Evolutionary conservation across 192 early-diverging fungal species (phyloP).

Genomic region (Chytriomyces sp.): DNA sequence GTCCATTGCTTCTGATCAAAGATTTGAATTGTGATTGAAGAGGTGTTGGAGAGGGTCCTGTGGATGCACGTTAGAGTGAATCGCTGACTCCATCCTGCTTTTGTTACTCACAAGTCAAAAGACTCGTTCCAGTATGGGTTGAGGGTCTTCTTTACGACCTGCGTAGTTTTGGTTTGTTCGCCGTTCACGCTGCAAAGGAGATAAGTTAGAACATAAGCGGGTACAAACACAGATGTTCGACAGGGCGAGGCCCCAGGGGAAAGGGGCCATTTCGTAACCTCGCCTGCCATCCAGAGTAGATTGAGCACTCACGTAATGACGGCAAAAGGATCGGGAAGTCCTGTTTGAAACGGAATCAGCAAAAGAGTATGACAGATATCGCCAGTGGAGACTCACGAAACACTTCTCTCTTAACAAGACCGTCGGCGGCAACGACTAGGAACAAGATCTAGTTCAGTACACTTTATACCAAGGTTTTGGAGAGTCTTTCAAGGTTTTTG

Average conservation of each 20-base stretch:
- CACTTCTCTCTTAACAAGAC: constrained; percentile 87
- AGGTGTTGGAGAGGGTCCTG: constrained; percentile 71
- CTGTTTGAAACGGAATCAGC: background rate
- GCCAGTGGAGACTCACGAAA: constrained; percentile 76
- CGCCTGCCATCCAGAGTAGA: background rate
- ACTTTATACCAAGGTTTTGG: background rate
- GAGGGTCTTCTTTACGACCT: constrained; percentile 81
- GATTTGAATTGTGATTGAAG: constrained; percentile 89
- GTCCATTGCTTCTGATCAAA: constrained; percentile 99
- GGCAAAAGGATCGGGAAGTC: background rate
- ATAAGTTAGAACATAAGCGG: background rate
- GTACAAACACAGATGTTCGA: background rate
- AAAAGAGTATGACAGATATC: constrained; percentile 15
- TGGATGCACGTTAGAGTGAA: background rate
- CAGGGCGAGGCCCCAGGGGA: background rate
- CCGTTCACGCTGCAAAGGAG: constrained; percentile 69
- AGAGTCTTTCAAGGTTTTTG: background rate
- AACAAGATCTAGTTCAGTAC: background rate
- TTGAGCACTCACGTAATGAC: background rate
- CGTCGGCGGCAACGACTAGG: constrained; percentile 86
- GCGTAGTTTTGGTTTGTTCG: constrained; percentile 91
- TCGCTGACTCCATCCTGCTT: background rate
- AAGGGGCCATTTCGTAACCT: too few relatives aligned
- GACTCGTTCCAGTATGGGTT: constrained; percentile 98
- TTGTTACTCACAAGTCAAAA: constrained; percentile 65